Percentiles rank a stretch among this genome's conserved stretches.
Conservation (phyloP, 768 basidiomycete genomes). For the Tulasnella sp. region DNA sequence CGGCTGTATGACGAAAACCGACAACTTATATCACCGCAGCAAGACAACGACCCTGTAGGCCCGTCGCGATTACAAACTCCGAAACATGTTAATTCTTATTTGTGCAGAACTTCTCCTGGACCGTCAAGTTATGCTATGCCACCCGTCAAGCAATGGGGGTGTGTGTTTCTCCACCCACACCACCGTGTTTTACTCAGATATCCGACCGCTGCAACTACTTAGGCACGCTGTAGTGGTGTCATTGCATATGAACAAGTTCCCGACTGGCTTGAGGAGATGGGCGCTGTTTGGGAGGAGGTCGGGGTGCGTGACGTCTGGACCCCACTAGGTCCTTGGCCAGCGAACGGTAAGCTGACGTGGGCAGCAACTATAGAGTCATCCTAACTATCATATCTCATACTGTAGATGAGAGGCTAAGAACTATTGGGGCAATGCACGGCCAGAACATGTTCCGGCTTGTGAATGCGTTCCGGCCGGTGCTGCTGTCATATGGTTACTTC, state of each 20-base stretch:
- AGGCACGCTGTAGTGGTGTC: neutral
- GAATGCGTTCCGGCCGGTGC: neutral
- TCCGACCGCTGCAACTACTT: neutral
- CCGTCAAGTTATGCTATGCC: neutral
- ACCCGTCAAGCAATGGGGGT: neutral
- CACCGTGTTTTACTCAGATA: neutral
- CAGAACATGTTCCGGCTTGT: neutral
- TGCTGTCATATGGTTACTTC: conserved; percentile 12
- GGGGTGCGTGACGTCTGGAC: neutral
- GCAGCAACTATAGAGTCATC: neutral
- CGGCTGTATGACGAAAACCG: neutral
- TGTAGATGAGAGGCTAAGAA: neutral
- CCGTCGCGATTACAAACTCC: neutral
- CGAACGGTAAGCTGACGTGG: neutral
- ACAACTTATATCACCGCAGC: neutral
- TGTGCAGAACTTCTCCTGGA: neutral
- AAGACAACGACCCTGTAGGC: neutral
- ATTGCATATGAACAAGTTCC: neutral
- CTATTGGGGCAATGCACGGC: neutral
- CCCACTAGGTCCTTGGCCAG: conserved; percentile 3
- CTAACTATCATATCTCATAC: neutral
- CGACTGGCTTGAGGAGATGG: neutral
- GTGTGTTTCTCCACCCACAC: neutral
- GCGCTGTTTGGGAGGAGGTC: neutral
- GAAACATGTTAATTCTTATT: neutral